These are phyloP conservation scores for Leonotis leonurus DNA, from an alignment of 257 asterid species.

Conservation along the genomic window DNA sequence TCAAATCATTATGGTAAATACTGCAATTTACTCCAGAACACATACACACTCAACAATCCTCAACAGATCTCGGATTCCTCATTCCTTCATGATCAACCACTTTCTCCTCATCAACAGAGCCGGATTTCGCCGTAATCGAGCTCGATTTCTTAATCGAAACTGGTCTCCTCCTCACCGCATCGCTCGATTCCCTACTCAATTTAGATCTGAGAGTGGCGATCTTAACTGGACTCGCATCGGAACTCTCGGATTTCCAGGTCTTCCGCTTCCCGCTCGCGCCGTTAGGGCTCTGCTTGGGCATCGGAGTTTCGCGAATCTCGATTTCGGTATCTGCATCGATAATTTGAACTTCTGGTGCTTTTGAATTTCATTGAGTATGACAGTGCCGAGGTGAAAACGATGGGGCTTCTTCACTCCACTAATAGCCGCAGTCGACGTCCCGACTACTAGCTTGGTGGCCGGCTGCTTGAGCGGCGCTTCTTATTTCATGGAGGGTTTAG, in stretches of 20 bases:
- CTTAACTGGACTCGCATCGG: slow-evolving; percentile 46
- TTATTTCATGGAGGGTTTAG: no score
- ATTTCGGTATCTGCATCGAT: slow-evolving; percentile 3
- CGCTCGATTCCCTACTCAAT: slow-evolving; percentile 31
- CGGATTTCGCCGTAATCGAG: slow-evolving; percentile 31
- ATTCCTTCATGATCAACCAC: slow-evolving; percentile 3
- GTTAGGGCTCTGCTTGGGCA: slow-evolving; percentile 47
- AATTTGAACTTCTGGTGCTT: background rate
- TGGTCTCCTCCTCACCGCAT: slow-evolving; percentile 41
- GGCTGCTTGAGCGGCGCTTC: no score
- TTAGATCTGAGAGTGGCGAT: slow-evolving; percentile 57
- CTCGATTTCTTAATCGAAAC: slow-evolving; percentile 29
- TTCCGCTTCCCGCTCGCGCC: slow-evolving; percentile 48
- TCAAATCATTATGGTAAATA: slow-evolving; percentile 2
- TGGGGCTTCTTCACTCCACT: no score
- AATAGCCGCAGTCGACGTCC: no score
- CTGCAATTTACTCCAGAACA: background rate
- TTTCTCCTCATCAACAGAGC: slow-evolving; percentile 10
- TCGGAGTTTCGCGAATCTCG: slow-evolving; percentile 26
- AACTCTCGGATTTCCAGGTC: slow-evolving; percentile 63
- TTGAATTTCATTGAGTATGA: no score
- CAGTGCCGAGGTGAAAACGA: no score
- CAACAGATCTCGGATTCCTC: slow-evolving; percentile 40
- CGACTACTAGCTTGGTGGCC: no score
- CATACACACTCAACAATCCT: slow-evolving; percentile 21